phyloP scores from a whole-genome alignment of 179 eudicot genomes.

The Gypsophila paniculata region DNA sequence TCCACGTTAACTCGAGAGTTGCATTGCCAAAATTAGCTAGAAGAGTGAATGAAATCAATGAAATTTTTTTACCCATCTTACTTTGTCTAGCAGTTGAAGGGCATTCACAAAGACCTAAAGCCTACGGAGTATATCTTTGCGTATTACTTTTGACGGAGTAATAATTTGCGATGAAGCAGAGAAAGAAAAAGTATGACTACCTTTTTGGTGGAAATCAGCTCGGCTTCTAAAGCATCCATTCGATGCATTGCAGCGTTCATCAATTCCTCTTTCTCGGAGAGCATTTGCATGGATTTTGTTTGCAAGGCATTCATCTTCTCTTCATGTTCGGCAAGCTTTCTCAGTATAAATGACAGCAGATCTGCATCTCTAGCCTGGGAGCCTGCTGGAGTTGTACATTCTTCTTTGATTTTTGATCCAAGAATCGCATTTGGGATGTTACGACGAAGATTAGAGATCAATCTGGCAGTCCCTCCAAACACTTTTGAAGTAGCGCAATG shows the following conservation, averaged over 20 bases:
- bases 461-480: slow-evolving; percentile 38
- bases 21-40: neutral
- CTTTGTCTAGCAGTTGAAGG: too few species aligned
- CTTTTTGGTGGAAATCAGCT: slow-evolving; percentile 84
- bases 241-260: slow-evolving; percentile 81
- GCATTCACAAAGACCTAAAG: neutral
- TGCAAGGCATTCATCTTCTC: slow-evolving; percentile 58
- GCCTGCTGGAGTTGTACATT: slow-evolving; percentile 49
- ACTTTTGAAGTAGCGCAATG: slow-evolving; percentile 32
- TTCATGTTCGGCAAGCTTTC: slow-evolving; percentile 75
- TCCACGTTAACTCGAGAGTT: neutral
- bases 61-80: too few species aligned
- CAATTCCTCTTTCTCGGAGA: slow-evolving; percentile 79
- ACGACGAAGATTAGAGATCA: slow-evolving; percentile 31
- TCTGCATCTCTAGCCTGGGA: slow-evolving; percentile 46
- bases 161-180: neutral
- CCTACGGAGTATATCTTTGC: neutral
- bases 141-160: neutral
- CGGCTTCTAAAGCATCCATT: slow-evolving; percentile 89
- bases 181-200: slow-evolving; percentile 25
- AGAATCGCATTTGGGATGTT: slow-evolving; percentile 32
- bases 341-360: slow-evolving; percentile 46
- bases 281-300: slow-evolving; percentile 69
- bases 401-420: slow-evolving; percentile 47
- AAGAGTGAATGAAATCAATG: too few species aligned